Conservation (phyloP, 2,329 filamentous ascomycete species). For the Sporothrix phasma region DNA sequence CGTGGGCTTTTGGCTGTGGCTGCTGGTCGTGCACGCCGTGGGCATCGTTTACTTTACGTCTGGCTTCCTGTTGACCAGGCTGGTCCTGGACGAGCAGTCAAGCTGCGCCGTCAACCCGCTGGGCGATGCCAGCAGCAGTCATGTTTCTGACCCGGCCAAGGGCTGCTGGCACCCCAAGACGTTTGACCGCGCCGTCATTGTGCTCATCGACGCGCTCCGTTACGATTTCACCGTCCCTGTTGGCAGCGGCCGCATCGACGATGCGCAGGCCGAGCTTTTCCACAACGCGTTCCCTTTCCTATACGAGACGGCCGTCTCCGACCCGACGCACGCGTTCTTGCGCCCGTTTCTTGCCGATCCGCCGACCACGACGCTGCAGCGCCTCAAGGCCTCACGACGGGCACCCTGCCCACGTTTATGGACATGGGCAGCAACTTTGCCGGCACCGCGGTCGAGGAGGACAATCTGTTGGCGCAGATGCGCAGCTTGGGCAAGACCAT, state of each 20-base stretch:
- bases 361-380: constrained; percentile 84
- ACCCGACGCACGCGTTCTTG: constrained; percentile 76
- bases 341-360: constrained; percentile 95
- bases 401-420: constrained; percentile 87
- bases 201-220: constrained; percentile 85
- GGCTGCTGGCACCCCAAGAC: constrained; percentile 96
- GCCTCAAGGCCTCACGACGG: constrained; percentile 88
- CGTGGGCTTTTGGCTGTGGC: constrained; percentile 57
- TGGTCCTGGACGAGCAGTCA: constrained; percentile 69
- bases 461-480: constrained; percentile 62
- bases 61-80: constrained; percentile 83
- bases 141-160: constrained; percentile 37
- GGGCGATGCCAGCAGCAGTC: constrained; percentile 28
- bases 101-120: constrained; percentile 60
- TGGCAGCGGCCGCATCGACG: constrained; percentile 30
- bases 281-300: constrained; percentile 83
- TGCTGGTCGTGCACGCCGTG: constrained; percentile 63
- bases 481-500: constrained; percentile 58
- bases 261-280: constrained; percentile 39
- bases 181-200: constrained; percentile 82
- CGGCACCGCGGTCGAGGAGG: constrained; percentile 90
- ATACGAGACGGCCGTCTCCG: constrained; percentile 66
- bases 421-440: constrained; percentile 93
- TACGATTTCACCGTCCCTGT: constrained; percentile 95
- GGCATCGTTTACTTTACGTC: constrained; percentile 90